These are phyloP conservation scores for Dothistroma pini DNA, from an alignment of 2,329 filamentous ascomycete genomes.

Conservation along the genomic window DNA sequence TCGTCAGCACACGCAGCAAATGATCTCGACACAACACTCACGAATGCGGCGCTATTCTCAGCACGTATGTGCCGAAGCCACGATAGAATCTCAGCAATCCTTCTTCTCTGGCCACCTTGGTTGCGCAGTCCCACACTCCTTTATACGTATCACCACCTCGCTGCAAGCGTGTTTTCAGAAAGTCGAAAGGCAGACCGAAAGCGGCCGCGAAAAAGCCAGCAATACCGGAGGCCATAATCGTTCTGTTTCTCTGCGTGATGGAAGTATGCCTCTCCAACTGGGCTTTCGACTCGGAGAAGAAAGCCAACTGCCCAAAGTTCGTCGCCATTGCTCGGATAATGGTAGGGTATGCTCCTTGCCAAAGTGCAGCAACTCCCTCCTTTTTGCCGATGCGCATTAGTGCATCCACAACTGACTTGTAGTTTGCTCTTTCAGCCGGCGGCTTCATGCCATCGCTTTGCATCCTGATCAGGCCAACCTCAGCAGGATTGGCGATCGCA, in stretches of 20 bases:
- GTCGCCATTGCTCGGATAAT: slow-evolving; percentile 94
- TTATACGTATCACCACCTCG: slow-evolving; percentile 84
- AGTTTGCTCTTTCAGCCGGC: slow-evolving; percentile 77
- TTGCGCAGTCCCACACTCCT: slow-evolving; percentile 82
- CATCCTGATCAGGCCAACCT: slow-evolving; percentile 94
- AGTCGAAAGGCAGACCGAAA: slow-evolving; percentile 93
- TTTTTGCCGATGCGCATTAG: slow-evolving; percentile 72
- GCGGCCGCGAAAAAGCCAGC: slow-evolving; percentile 96
- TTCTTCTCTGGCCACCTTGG: slow-evolving; percentile 81
- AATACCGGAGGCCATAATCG: slow-evolving; percentile 77
- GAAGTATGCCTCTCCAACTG: slow-evolving; percentile 68
- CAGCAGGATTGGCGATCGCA: slow-evolving; percentile 90
- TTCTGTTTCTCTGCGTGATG: slow-evolving; percentile 61
- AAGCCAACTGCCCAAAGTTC: slow-evolving; percentile 94
- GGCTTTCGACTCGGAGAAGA: slow-evolving; percentile 92
- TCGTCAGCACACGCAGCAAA: neutral
- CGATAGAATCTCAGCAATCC: slow-evolving; percentile 87
- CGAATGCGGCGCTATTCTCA: slow-evolving; percentile 22
- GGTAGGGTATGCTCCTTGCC: slow-evolving; percentile 85
- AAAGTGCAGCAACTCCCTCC: slow-evolving; percentile 78
- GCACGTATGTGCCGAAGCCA: slow-evolving; percentile 91
- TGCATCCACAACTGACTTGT: slow-evolving; percentile 86
- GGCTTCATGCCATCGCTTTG: slow-evolving; percentile 93
- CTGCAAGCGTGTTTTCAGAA: slow-evolving; percentile 94
- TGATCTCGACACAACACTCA: slow-evolving; percentile 1